phyloP scores from a whole-genome alignment of 371 early-diverging fungal genomes.

The Mortierella sp. region DNA sequence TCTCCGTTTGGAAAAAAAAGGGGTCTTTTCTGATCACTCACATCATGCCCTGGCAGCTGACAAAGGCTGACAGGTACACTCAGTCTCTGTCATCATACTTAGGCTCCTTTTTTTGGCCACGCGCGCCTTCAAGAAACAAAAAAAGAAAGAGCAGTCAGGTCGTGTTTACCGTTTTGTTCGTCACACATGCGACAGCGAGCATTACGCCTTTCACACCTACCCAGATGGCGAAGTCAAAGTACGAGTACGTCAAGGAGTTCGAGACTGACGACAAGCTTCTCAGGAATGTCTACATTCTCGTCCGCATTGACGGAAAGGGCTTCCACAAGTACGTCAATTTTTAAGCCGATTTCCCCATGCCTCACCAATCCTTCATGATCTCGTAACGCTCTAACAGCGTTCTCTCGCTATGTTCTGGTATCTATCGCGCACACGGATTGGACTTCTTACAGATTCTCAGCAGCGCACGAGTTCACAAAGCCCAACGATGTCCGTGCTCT shows the following conservation, averaged over 20 bases:
- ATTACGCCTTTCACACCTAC: background rate
- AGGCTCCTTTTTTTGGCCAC: background rate
- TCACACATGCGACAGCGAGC: background rate
- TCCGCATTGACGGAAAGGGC: constrained; percentile 94
- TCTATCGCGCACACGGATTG: no score
- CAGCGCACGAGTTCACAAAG: constrained; percentile 85
- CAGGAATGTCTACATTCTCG: constrained; percentile 89
- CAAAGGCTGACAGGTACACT: constrained; percentile 4
- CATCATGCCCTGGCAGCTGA: constrained; percentile 34
- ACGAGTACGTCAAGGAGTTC: constrained; percentile 92
- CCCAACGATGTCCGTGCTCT: constrained; percentile 93
- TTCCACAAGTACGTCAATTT: constrained; percentile 94
- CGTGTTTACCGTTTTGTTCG: constrained; percentile 4
- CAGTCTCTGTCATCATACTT: background rate
- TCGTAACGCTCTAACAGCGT: no score
- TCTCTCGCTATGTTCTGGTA: no score
- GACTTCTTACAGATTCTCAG: constrained; percentile 89
- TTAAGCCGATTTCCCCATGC: background rate
- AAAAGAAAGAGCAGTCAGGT: background rate
- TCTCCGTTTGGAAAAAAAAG: constrained; percentile 14
- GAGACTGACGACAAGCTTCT: constrained; percentile 83
- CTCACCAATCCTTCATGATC: no score
- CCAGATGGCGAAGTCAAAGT: constrained; percentile 90
- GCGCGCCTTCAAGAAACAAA: background rate
- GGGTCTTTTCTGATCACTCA: constrained; percentile 16